Evolutionary conservation across 805 yeast species (phyloP), one percentile per base, ranked within the genome.

Genomic region (Zygotorulaspora chibaensis): DNA sequence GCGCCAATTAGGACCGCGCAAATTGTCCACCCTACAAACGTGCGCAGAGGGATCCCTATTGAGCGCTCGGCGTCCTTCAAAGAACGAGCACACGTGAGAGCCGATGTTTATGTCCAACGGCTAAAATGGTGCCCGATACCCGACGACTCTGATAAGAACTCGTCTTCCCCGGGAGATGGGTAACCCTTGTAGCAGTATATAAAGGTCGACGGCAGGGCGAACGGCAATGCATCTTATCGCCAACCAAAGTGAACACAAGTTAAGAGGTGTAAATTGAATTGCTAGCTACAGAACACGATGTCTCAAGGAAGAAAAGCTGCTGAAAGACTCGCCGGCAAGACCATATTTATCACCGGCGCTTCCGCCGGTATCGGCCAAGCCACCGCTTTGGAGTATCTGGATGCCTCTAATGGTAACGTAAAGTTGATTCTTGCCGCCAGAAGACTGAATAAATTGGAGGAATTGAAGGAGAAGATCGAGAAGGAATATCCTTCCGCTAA

Each of bases 281-380:
- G 9, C 6, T 13, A 33, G 13, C 8, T 13, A 35, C 27, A 8
- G 12, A 18, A 11, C 16, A 55, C 13, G 30, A 80, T 80, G 85
- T 83, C 88, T 7, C 79, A 74, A 69, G 91, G 90, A 52, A 53
- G 74, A 42, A 77, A 73, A 61, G 93, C 96, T 43, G 87, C 90
- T 35, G 82, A 83, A 63, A 78, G 96, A 63, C 73, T 91, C 28
- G 80, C 84, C 17, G 84, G 84, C 40, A 90, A 91, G 63, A 80
- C 82, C 15, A 75, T 87, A 27, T 76, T 91, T 35, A 84, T 91
- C 58, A 87, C 98, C n/a, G 98, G 98, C 51, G 98, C 98, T 7
- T 87, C 96, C 20, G 81, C 96, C 12, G 98, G 98, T 45, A 91
- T 91, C 58, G 99, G 98, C 10, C 80, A 80, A 54, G 93, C 96